Evolutionary conservation across 225 moss, liverwort and hornwort species (phyloP), one percentile per base, ranked within the genome.

Genomic region (Pseudoscleropodium purum): DNA sequence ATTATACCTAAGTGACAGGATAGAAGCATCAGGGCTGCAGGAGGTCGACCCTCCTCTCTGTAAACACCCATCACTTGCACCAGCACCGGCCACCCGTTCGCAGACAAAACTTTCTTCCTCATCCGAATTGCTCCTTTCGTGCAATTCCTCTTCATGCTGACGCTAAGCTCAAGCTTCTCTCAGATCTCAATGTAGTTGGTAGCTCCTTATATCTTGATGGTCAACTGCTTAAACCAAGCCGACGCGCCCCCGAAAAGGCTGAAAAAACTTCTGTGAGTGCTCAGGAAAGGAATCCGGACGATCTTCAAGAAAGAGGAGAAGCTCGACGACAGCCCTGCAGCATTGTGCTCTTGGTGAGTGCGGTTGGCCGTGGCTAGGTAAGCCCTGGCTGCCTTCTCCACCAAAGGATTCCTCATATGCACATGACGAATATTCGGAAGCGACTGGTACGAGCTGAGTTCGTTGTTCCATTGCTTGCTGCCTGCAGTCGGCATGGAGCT

Each of bases 21-120:
- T 67, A 85, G 91, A 92, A 83, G 94, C 94, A 94, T 94, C 92
- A 94, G 91, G 92, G 94, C 88, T 91, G 92, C 94, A 91, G 92
- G 89, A 91, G 91, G 92, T 89, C 81, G 70, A 80, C 82, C 87
- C 90, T 86, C 94, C 92, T 88, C 94, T 87, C 75, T 74, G 27
- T 30, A 68, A 90, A 87, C 88, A 94, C 92, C 94, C 94, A 64
- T 94, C 94, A 94, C 91, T 80, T 92, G 92, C 93, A 83, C 90
- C 87, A 86, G 87, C 84, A 81, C 90, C 90, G 59, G 88, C 87
- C 84, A 83, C 77, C 85, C 65, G 36, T 85, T 86, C 39, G 56
- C 72, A 74, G 47, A 80, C 88, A 91, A 93, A 93, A 91, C 56
- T 88, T 82, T 88, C 86, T 82, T 88, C 86, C 85, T 64, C 83